Evolutionary conservation across 805 yeast species (phyloP), one percentile per base, ranked within the genome.

Genomic region (Lachancea sp.): DNA sequence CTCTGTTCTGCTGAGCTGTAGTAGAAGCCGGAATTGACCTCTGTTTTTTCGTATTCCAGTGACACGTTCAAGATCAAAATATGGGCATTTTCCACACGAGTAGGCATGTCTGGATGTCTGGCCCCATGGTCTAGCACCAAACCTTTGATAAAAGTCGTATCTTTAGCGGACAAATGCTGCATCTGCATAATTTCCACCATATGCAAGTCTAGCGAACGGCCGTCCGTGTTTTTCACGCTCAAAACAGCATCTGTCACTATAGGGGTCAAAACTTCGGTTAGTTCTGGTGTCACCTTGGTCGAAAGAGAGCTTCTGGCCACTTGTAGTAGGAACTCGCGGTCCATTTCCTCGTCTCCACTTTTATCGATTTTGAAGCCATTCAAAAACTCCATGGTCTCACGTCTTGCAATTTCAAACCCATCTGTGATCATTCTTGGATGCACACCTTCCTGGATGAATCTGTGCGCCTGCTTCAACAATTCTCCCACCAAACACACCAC

Each of bases 71-170:
- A 75, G 44, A 87, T 93, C 61, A 93, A 74, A 29, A 93, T 81
- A 58, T 78, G 72, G 1, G 96, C 96, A 64, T 93, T 87, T 52
- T 78, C 77, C 16, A 93, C 82, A 45, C 81, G 70, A 53, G 81
- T 85, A 48, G 99, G 99, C 99, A 93, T 93, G 67, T 93, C 99
- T 38, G 99, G 99, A 72, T 93, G 99, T 65, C 99, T 80, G 15
- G 96, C 97, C 54, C 99, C 99, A 65, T 93, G 99, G 65, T 93
- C 99, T 53, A 93, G 74, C 31, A 93, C 99, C 55, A 93, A 76
- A 38, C 99, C 99, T 56, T 77, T 81, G 52, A 93, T 73, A 48
- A 93, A 79, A 58, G 75, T 74, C 16, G 98, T 90, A 45, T 90
- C 93, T 49, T 81, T 78, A 29, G 93, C 87, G 32, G 83, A 76